phyloP scores from a whole-genome alignment of 1,284 basidiomycete genomes.

The Lentinus polychrous region DNA sequence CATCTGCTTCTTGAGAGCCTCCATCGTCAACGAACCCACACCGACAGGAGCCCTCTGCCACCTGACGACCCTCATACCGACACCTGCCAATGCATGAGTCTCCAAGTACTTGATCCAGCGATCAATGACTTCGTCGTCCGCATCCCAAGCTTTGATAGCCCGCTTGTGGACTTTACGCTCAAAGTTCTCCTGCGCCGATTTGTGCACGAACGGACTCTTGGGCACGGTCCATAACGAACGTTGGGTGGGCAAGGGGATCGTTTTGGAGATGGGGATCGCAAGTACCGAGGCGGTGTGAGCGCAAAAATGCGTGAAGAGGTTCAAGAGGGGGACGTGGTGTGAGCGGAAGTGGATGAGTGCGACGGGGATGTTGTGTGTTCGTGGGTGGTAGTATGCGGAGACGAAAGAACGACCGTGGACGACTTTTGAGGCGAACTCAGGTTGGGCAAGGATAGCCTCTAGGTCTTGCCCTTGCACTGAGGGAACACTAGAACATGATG shows the following conservation, averaged over 20 bases:
- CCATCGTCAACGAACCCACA: slow-evolving; percentile 44
- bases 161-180: slow-evolving; percentile 80
- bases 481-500: too few species aligned
- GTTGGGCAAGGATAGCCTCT: neutral
- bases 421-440: slow-evolving; percentile 31
- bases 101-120: slow-evolving; percentile 80
- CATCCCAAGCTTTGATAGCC: slow-evolving; percentile 87
- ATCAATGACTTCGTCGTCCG: slow-evolving; percentile 74
- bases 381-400: slow-evolving; percentile 47
- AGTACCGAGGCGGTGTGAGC: slow-evolving; percentile 79
- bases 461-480: neutral
- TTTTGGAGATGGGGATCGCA: slow-evolving; percentile 73
- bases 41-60: slow-evolving; percentile 73
- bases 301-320: slow-evolving; percentile 83
- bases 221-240: slow-evolving; percentile 85
- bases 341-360: slow-evolving; percentile 83
- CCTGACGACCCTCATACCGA: slow-evolving; percentile 78
- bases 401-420: slow-evolving; percentile 54
- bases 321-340: slow-evolving; percentile 62
- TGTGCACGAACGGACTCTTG: slow-evolving; percentile 85
- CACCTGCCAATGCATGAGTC: slow-evolving; percentile 75
- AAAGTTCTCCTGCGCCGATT: slow-evolving; percentile 97
- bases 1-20: slow-evolving; percentile 27
- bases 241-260: slow-evolving; percentile 69
- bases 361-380: slow-evolving; percentile 71